Conservation (phyloP, 2,329 filamentous ascomycete genomes). For the Claviceps quebecensis region DNA sequence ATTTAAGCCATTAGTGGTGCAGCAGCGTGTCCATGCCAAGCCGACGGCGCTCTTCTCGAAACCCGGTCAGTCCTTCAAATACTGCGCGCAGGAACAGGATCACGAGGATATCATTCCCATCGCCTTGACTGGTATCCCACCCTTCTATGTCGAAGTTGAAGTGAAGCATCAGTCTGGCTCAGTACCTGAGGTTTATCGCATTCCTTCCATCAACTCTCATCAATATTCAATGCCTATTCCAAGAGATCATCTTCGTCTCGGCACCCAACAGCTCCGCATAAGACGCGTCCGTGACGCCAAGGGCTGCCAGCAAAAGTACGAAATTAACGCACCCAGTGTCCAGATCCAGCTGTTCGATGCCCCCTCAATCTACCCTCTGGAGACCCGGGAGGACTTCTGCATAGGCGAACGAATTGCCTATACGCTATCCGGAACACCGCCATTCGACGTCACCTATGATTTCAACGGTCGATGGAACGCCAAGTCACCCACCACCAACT, state of each 20-base stretch:
- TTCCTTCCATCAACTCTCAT: conserved; percentile 64
- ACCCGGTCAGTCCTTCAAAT: conserved; percentile 88
- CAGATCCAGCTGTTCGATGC: conserved; percentile 89
- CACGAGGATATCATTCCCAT: conserved; percentile 82
- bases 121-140: conserved; percentile 65
- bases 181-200: conserved; percentile 65
- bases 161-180: conserved; percentile 80
- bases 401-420: conserved; percentile 92
- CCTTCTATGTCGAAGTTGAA: conserved; percentile 82
- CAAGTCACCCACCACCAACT: conserved; percentile 63
- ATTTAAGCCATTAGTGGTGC: conserved; percentile 53
- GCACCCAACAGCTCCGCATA: conserved; percentile 79
- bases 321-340: conserved; percentile 58
- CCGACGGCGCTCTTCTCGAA: conserved; percentile 72
- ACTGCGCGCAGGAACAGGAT: conserved; percentile 72
- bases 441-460: conserved; percentile 85
- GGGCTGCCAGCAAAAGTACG: conserved; percentile 70
- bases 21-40: conserved; percentile 72
- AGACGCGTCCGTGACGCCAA: conserved; percentile 77
- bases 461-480: conserved; percentile 78
- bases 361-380: conserved; percentile 76
- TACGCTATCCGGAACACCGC: conserved; percentile 76
- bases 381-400: conserved; percentile 77
- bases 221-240: conserved; percentile 73
- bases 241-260: conserved; percentile 68